phyloP scores from a whole-genome alignment of 768 basidiomycete genomes.

The Pisolithus sp. region DNA sequence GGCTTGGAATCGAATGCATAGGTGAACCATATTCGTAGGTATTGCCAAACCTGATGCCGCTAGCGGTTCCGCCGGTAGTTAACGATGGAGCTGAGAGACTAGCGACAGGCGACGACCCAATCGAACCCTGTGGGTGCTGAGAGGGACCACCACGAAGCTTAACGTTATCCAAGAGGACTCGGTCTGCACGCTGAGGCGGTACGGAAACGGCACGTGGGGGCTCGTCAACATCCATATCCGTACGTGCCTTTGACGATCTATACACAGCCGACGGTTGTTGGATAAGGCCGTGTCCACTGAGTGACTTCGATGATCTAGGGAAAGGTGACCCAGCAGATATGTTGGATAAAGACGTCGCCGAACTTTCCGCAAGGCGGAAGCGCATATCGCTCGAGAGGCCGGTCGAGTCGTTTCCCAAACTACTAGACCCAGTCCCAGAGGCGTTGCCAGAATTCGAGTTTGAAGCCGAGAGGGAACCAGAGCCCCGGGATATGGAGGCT shows the following conservation, averaged over 20 bases:
- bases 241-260: neutral
- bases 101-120: constrained; percentile 12
- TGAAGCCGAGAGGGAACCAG: constrained; percentile 20
- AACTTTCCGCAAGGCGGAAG: constrained; percentile 20
- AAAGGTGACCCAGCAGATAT: constrained; percentile 15
- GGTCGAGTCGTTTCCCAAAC: constrained; percentile 1
- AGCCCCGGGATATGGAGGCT: constrained; percentile 11
- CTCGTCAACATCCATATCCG: constrained; percentile 24
- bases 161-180: neutral
- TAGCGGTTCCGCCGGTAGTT: neutral
- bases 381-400: constrained; percentile 13
- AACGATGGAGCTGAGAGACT: constrained; percentile 16
- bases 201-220: constrained; percentile 15
- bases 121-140: neutral
- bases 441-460: constrained; percentile 13
- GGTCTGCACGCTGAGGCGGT: constrained; percentile 10
- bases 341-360: constrained; percentile 25
- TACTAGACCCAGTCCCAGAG: constrained; percentile 16
- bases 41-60: neutral
- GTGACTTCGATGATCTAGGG: neutral
- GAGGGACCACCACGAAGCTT: neutral
- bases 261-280: constrained; percentile 6
- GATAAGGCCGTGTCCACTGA: constrained; percentile 3
- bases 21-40: constrained; percentile 5
- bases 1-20: constrained; percentile 10